A percentile compares a stretch with the other conserved stretches of the same genome.
phyloP scores from a whole-genome alignment of 2,329 filamentous ascomycete species.

The Nemania abortiva region DNA sequence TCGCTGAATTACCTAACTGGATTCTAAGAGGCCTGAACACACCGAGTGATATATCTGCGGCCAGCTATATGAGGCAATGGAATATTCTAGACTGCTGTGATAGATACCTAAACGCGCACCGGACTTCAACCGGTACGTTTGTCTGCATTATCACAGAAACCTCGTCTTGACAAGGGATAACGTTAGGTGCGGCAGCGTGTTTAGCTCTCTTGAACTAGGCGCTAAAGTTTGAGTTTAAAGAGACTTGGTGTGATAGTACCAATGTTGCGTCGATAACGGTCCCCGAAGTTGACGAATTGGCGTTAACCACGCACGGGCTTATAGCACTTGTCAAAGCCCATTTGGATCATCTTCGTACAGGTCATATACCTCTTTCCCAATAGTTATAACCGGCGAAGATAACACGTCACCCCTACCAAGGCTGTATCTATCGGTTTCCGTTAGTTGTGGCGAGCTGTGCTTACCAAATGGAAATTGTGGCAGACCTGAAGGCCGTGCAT shows the following conservation, averaged over 20 bases:
- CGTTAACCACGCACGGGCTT: constrained; percentile 15
- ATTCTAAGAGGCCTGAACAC: constrained; percentile 8
- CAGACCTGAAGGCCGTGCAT: constrained; percentile 15
- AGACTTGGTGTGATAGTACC: neutral
- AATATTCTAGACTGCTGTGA: constrained; percentile 4
- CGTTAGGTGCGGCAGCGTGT: neutral
- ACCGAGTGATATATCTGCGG: constrained; percentile 12
- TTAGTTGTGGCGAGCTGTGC: neutral
- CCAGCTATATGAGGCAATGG: neutral
- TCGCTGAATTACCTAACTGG: constrained; percentile 1
- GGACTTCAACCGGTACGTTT: neutral
- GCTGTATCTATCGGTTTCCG: constrained; percentile 6
- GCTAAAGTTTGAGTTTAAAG: neutral
- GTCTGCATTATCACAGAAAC: neutral
- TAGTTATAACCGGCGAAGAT: neutral
- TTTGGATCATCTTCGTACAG: neutral
- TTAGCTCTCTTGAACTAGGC: neutral
- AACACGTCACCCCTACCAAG: constrained; percentile 15
- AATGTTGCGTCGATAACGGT: neutral
- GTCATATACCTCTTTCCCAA: neutral
- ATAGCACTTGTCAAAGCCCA: constrained; percentile 4
- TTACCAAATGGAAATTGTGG: constrained; percentile 4
- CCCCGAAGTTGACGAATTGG: constrained; percentile 11
- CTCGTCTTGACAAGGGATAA: neutral
- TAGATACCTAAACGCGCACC: neutral